These are phyloP conservation scores for Edaphochlamys debaryana DNA, from an alignment of 139 green algal genomes.

Conservation along the genomic window DNA sequence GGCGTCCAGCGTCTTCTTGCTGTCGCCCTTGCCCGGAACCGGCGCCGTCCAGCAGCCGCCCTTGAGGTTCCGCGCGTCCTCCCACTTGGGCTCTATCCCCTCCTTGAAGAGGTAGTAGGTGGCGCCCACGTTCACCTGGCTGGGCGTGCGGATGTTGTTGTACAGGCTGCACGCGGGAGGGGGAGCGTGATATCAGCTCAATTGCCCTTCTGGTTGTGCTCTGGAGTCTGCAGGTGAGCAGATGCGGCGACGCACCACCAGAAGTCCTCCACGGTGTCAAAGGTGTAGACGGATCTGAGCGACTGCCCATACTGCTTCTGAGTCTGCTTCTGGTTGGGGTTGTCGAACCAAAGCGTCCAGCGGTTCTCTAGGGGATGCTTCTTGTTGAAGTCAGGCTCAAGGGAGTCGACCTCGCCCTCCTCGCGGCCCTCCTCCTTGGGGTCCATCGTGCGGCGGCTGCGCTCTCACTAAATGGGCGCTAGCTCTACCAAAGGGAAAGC, in stretches of 20 bases:
- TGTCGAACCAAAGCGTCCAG: constrained; percentile 99
- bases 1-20: constrained; percentile 84
- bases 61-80: constrained; percentile 90
- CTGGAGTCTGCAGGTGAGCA: background rate
- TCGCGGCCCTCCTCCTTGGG: constrained; percentile 8
- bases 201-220: too few relatives aligned
- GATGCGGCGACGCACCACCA: constrained; percentile 87
- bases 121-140: constrained; percentile 80
- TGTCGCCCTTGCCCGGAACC: constrained; percentile 66
- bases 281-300: constrained; percentile 88
- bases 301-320: constrained; percentile 64
- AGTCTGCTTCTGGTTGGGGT: constrained; percentile 81
- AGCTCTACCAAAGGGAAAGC: too few relatives aligned
- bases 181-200: too few relatives aligned
- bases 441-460: too few relatives aligned
- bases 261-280: constrained; percentile 98
- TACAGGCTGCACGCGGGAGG: constrained; percentile 82
- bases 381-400: constrained; percentile 69
- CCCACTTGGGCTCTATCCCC: constrained; percentile 98
- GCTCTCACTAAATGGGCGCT: too few relatives aligned
- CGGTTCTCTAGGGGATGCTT: constrained; percentile 90
- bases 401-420: constrained; percentile 34
- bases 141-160: constrained; percentile 98
- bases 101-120: constrained; percentile 98
- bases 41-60: constrained; percentile 94